Percentiles rank a stretch among this genome's conserved stretches.
These are phyloP conservation scores for Gymnopus androsaceus DNA, from an alignment of 1,284 basidiomycete genomes.

Conservation along the genomic window DNA sequence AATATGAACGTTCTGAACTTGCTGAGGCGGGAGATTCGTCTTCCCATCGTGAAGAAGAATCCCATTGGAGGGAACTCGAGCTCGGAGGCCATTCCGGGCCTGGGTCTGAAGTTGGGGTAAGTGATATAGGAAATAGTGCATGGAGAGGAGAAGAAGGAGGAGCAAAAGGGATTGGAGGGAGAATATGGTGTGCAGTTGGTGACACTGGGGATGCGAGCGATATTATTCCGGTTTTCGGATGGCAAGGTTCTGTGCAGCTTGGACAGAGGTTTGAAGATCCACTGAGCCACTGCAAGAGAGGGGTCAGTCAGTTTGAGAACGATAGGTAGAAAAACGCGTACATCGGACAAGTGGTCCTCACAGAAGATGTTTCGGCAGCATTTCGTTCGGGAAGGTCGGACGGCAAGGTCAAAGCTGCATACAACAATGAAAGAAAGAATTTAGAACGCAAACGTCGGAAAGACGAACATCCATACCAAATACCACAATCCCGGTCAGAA, in stretches of 20 bases:
- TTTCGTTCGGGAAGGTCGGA: neutral
- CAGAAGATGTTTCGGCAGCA: neutral
- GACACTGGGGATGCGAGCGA: constrained; percentile 1
- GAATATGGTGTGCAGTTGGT: neutral
- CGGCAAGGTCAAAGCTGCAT: neutral
- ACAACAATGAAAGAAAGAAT: too few relatives aligned
- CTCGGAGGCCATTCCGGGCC: neutral
- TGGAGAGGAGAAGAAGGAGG: neutral
- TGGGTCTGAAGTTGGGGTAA: neutral
- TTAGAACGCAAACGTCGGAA: too few relatives aligned
- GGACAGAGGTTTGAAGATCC: neutral
- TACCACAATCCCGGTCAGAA: too few relatives aligned
- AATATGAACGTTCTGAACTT: too few relatives aligned
- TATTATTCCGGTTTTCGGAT: neutral
- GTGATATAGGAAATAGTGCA: neutral
- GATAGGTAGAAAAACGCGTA: neutral
- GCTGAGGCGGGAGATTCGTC: too few relatives aligned
- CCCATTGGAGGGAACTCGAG: neutral
- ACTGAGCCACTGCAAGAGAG: neutral
- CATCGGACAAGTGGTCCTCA: constrained; percentile 3
- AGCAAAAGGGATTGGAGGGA: neutral
- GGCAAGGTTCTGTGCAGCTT: neutral
- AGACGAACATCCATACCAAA: too few relatives aligned
- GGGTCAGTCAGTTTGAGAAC: too few relatives aligned
- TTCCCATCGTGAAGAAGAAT: too few relatives aligned